Percentiles rank a stretch among this genome's conserved stretches.
These are phyloP conservation scores for Phytophthora melonis DNA, from an alignment of 352 stramenopile species.

Conservation along the genomic window DNA sequence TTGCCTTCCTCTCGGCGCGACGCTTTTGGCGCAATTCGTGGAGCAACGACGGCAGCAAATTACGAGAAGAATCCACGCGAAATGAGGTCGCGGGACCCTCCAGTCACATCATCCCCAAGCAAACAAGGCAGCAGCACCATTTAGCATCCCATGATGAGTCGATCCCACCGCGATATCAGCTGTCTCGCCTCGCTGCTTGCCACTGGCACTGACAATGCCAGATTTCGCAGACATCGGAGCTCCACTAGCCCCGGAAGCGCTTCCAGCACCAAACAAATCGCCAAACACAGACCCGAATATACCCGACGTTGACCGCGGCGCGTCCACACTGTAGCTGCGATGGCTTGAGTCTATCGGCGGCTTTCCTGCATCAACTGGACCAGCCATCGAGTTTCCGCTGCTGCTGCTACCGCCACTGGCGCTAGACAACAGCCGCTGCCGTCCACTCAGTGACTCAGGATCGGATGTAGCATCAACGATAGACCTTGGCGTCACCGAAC, in stretches of 20 bases:
- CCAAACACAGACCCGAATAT: conserved; percentile 74
- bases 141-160: conserved; percentile 49
- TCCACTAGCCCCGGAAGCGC: conserved; percentile 2
- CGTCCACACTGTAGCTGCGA: conserved; percentile 68
- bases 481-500: conserved; percentile 11
- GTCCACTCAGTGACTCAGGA: conserved; percentile 18
- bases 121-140: conserved; percentile 38
- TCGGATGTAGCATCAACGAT: conserved; percentile 18
- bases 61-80: conserved; percentile 76
- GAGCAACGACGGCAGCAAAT: conserved; percentile 53
- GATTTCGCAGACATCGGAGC: not conserved
- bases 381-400: conserved; percentile 22
- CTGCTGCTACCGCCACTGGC: conserved; percentile 18
- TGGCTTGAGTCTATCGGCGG: conserved; percentile 15
- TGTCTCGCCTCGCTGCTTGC: conserved; percentile 61
- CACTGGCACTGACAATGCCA: conserved; percentile 12
- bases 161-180: conserved; percentile 46
- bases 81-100: conserved; percentile 66
- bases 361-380: conserved; percentile 4
- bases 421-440: conserved; percentile 18
- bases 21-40: conserved; percentile 50
- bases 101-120: conserved; percentile 79
- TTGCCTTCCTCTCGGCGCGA: conserved; percentile 33
- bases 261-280: conserved; percentile 69
- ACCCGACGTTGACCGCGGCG: conserved; percentile 46